These are phyloP conservation scores for Westerdykella aurantiaca DNA, from an alignment of 2,329 filamentous ascomycete species.

Conservation along the genomic window DNA sequence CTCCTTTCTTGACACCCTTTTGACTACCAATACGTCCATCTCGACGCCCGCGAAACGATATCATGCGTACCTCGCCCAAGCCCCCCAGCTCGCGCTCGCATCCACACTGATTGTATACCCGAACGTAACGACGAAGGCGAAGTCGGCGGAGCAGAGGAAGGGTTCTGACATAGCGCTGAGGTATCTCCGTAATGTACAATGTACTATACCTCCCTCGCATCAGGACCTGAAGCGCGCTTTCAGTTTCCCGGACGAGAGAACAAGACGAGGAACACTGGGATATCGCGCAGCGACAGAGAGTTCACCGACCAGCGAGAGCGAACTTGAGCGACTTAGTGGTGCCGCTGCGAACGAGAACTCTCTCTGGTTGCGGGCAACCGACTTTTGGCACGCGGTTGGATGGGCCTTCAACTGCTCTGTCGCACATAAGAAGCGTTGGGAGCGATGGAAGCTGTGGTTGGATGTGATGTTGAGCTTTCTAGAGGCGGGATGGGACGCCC, in stretches of 20 bases:
- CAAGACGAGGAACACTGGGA: constrained; percentile 16
- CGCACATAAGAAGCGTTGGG: constrained; percentile 67
- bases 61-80: constrained; percentile 60
- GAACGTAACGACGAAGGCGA: constrained; percentile 65
- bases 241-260: constrained; percentile 47
- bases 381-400: constrained; percentile 84
- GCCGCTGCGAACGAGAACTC: constrained; percentile 57
- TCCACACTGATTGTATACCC: constrained; percentile 80
- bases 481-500: constrained; percentile 62
- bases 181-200: constrained; percentile 64
- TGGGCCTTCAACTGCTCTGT: constrained; percentile 93
- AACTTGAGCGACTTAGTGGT: constrained; percentile 38
- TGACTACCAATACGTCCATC: constrained; percentile 28
- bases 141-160: constrained; percentile 54
- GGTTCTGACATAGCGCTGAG: constrained; percentile 62
- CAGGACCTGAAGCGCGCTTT: constrained; percentile 69
- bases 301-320: constrained; percentile 27
- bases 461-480: constrained; percentile 72
- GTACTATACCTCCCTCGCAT: constrained; percentile 61
- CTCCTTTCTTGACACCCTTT: constrained; percentile 29
- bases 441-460: constrained; percentile 74
- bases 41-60: constrained; percentile 30
- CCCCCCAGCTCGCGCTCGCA: constrained; percentile 70
- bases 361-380: constrained; percentile 69
- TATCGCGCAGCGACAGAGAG: constrained; percentile 17